These are phyloP conservation scores for Isabelozyma gotoi DNA, from an alignment of 805 yeast genomes.

Conservation along the genomic window DNA sequence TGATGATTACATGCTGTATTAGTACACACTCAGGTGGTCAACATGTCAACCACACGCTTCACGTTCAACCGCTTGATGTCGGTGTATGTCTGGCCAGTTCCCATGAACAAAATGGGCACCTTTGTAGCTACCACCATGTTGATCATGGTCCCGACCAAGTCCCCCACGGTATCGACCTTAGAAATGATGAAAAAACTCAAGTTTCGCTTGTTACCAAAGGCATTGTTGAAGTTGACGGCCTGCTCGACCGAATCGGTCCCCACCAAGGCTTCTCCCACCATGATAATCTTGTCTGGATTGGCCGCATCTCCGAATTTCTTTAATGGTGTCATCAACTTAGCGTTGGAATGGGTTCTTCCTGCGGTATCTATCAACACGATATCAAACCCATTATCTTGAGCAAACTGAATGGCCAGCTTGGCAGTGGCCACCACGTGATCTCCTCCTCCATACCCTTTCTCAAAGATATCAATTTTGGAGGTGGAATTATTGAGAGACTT, in stretches of 20 bases:
- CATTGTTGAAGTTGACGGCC: conserved; percentile 88
- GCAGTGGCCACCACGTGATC: conserved; percentile 91
- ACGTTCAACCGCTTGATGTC: conserved; percentile 89
- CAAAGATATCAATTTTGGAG: conserved; percentile 70
- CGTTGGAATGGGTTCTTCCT: conserved; percentile 94
- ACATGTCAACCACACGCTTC: conserved; percentile 85
- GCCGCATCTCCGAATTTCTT: conserved; percentile 96
- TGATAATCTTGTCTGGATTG: conserved; percentile 90
- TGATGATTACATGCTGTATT: not conserved
- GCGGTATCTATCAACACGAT: conserved; percentile 95
- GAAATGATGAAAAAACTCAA: conserved; percentile 90
- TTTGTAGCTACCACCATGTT: conserved; percentile 97
- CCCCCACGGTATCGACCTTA: conserved; percentile 97
- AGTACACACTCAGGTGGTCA: conserved; percentile 28
- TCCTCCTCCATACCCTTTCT: conserved; percentile 97
- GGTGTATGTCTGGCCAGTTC: conserved; percentile 96
- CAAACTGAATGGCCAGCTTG: conserved; percentile 82
- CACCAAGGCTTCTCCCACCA: conserved; percentile 98
- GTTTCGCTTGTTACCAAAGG: conserved; percentile 80
- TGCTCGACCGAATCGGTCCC: conserved; percentile 97
- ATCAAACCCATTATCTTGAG: conserved; percentile 67
- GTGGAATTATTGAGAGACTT: conserved; percentile 59
- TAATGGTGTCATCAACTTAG: conserved; percentile 90
- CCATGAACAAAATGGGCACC: conserved; percentile 92
- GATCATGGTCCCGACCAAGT: conserved; percentile 92